These are phyloP conservation scores for Calonectria crousiana DNA, from an alignment of 2,329 filamentous ascomycete species.

Conservation along the genomic window DNA sequence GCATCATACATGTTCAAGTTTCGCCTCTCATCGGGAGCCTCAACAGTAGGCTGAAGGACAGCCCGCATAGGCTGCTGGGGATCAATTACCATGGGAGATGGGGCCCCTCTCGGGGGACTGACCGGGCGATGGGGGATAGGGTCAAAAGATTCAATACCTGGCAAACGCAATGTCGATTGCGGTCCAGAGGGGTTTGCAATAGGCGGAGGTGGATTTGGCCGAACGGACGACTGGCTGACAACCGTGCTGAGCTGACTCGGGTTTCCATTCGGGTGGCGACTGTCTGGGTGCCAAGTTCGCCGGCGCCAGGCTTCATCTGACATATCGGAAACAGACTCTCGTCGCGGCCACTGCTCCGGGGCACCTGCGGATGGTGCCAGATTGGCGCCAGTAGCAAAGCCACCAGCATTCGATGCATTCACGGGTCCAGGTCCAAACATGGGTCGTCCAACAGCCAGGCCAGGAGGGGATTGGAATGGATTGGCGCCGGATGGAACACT, in stretches of 20 bases:
- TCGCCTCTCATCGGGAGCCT: slow-evolving; percentile 60
- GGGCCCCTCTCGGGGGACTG: slow-evolving; percentile 73
- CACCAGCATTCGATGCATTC: slow-evolving; percentile 65
- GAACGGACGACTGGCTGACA: slow-evolving; percentile 74
- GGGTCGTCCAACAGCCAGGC: slow-evolving; percentile 66
- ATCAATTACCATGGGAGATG: slow-evolving; percentile 85
- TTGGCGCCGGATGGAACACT: slow-evolving; percentile 84
- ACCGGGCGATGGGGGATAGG: slow-evolving; percentile 74
- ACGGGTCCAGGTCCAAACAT: slow-evolving; percentile 58
- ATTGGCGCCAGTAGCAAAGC: slow-evolving; percentile 69
- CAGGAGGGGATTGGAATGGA: slow-evolving; percentile 78
- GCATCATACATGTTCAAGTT: slow-evolving; percentile 73
- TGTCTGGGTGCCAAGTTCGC: slow-evolving; percentile 92
- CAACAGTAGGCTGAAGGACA: slow-evolving; percentile 43
- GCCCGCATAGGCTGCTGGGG: slow-evolving; percentile 54
- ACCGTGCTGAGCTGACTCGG: slow-evolving; percentile 82
- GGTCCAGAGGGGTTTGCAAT: slow-evolving; percentile 60
- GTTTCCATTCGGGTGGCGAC: slow-evolving; percentile 71
- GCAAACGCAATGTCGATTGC: slow-evolving; percentile 76
- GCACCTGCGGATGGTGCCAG: slow-evolving; percentile 75
- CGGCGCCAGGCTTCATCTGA: slow-evolving; percentile 84
- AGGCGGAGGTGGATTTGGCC: slow-evolving; percentile 65
- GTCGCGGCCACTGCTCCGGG: slow-evolving; percentile 71
- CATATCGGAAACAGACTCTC: slow-evolving; percentile 72
- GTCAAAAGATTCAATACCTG: slow-evolving; percentile 93